Base-by-base conservation (phyloP, 2,329 filamentous ascomycete species). In the Cytospora mali region DNA sequence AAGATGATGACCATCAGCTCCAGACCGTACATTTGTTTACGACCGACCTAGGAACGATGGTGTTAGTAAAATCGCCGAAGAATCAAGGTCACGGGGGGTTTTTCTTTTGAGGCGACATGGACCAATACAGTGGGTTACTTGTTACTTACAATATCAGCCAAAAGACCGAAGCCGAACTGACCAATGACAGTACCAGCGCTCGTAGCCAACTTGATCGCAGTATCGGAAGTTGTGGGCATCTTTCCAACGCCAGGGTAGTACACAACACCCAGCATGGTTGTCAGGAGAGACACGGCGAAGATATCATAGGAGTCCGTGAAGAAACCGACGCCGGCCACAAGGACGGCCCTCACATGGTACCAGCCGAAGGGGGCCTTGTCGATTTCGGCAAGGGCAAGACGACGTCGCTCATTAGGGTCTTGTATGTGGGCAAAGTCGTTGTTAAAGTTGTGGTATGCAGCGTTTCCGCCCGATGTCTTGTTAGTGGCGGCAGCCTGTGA, bases 301-400 rank as follows among this genome's bases (percentile, higher is more conserved):
- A 93, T 91, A 72, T 90, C 88, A 7, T 70, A 74, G 3, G 90
- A 90, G 73, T 94, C 92, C 18, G 91, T 94, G 77, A 95, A 95
- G 85, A 96, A 95, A 69, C 91, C 92, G 66, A 94, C 89, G 70
- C 92, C 91, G 31, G 91, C 91, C 27, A 94, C 91, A 10, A 91
- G 77, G 59, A 91, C 84, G 62, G 91, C 89, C 48, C 91, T 85
- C 63, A 93, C 85, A 72, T 95, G 91, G 73, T 93, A 92, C 90
- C 91, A 94, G 71, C 91, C 89, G 65, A 94, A 93, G 4, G 88
- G 88, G 11, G 90, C 90, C 77, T 89, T 89, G 79, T 94, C 91
- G 69, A 94, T 89, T 76, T 93, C 89, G 42, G 90, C 89, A 58
- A 95, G 88, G 49, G 91, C 91, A 33, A 92, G 85, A 66, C 91